Evolutionary conservation across 768 basidiomycete species (phyloP), one percentile per base, ranked within the genome.

Genomic region (Amanita rubescens): DNA sequence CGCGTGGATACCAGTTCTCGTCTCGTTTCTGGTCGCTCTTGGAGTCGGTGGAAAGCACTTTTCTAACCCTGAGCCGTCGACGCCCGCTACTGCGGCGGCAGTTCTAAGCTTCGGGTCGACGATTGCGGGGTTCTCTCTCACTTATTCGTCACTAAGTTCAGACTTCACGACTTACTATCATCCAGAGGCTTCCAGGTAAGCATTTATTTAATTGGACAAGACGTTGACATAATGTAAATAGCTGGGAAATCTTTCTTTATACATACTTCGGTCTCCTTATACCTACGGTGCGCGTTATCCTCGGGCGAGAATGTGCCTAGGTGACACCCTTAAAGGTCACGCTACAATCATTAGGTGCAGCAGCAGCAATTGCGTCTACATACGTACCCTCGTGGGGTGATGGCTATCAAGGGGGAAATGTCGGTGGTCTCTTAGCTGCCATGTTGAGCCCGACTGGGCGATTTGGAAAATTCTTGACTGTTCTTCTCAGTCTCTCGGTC

Each of bases 401-500:
- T 3, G 84, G 76, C 0, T 87, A 87, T 55, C 69, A 69, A 12
- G 64, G 70, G 2, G 79, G 75, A 0, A 77, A 81, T 71, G 73
- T 90, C 22, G 89, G 87, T 24, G 90, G 88, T 1, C 72, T 92
- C 6, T 60, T 92, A 6, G 74, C 76, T 46, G 85, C 85, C 2
- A 82, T 90, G 74, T 75, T 91, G 2, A 72, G 71, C n/a, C 89
- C 89, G 0, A 73, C 75, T 0, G 81, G 81, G 37, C 77, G 77
- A 30, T 90, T 90, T 63, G 84, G 88, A 5, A 86, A 87, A 62
- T 86, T 91, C 71, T 71, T 92, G 39, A 85, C 83, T 0, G 85
- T 93, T 33, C 69, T 95, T 42, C 75, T 94, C 57, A 87, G 87
- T 53, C 71, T 96, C 19, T 88, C 85, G 45, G 87, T 92, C 38